Conservation (phyloP, 2,329 filamentous ascomycete genomes). For the Monosporascus sp. region DNA sequence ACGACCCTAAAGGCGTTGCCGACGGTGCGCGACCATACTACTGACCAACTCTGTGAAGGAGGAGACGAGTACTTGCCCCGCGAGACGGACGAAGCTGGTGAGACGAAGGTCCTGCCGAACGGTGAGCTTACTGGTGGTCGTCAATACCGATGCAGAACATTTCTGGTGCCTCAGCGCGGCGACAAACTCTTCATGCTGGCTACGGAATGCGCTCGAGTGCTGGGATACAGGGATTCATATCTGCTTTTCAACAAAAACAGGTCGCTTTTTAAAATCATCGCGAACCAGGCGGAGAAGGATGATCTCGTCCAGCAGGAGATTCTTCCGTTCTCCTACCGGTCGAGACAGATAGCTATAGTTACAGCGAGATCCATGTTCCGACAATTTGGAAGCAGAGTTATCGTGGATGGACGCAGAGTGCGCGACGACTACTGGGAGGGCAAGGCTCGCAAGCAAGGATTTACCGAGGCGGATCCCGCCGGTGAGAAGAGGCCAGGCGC, state of each 20-base stretch:
- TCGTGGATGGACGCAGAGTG: constrained; percentile 82
- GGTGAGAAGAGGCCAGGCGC: constrained; percentile 94
- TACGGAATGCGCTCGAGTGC: constrained; percentile 89
- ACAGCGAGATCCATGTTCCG: constrained; percentile 98
- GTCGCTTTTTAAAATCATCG: constrained; percentile 96
- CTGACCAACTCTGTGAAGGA: constrained; percentile 83
- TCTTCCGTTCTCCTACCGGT: constrained; percentile 93
- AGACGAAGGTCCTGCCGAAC: constrained; percentile 84
- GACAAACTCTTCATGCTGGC: constrained; percentile 98
- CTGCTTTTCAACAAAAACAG: constrained; percentile 97
- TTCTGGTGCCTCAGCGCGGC: constrained; percentile 83
- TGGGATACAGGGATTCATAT: constrained; percentile 96
- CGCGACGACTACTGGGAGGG: constrained; percentile 98
- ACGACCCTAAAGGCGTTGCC: constrained; percentile 87
- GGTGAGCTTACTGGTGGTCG: constrained; percentile 78
- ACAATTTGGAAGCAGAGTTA: constrained; percentile 92
- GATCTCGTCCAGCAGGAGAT: constrained; percentile 94
- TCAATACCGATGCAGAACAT: constrained; percentile 89
- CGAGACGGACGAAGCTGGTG: constrained; percentile 86
- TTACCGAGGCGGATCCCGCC: constrained; percentile 92
- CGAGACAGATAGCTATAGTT: constrained; percentile 97
- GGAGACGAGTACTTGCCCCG: constrained; percentile 93
- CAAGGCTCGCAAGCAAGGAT: constrained; percentile 94
- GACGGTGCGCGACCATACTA: constrained; percentile 94
- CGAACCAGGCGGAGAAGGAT: constrained; percentile 92